phyloP scores from a whole-genome alignment of 2,329 filamentous ascomycete species.

The Aspergillus luchuensis region DNA sequence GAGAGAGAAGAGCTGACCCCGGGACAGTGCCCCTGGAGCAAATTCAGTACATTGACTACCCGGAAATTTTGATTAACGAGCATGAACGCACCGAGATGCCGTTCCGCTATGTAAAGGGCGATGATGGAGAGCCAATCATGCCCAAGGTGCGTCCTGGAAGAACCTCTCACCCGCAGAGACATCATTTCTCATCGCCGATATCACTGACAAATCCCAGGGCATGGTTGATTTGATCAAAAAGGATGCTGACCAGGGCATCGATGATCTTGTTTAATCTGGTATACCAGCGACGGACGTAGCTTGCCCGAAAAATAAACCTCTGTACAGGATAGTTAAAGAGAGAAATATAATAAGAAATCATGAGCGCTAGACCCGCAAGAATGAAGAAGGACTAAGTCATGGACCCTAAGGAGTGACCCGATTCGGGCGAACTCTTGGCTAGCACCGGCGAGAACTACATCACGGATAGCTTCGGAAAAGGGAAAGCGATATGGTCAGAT shows the following conservation, averaged over 20 bases:
- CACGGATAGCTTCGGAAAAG: not conserved
- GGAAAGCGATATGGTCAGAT: not conserved
- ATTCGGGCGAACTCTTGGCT: no score
- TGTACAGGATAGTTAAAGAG: no score
- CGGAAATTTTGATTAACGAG: slow-evolving; percentile 85
- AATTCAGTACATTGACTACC: slow-evolving; percentile 82
- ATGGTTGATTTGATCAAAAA: slow-evolving; percentile 94
- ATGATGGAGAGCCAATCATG: slow-evolving; percentile 81
- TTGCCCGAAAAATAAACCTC: not conserved
- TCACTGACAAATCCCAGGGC: slow-evolving; percentile 59
- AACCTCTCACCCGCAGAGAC: not conserved
- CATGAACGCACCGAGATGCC: slow-evolving; percentile 97
- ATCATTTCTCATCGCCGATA: not conserved
- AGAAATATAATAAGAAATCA: no score
- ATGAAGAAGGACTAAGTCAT: not conserved
- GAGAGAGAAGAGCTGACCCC: slow-evolving; percentile 13
- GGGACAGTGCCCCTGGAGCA: slow-evolving; percentile 70
- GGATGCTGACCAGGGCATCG: slow-evolving; percentile 88
- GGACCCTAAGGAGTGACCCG: not conserved
- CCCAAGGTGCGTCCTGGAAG: slow-evolving; percentile 67
- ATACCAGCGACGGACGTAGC: not conserved
- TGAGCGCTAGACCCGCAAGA: no score
- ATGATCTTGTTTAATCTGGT: slow-evolving; percentile 71
- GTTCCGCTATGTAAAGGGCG: slow-evolving; percentile 85
- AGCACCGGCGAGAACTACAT: not conserved